phyloP scores from a whole-genome alignment of 2,329 filamentous ascomycete genomes.

The Colletotrichum sp. region DNA sequence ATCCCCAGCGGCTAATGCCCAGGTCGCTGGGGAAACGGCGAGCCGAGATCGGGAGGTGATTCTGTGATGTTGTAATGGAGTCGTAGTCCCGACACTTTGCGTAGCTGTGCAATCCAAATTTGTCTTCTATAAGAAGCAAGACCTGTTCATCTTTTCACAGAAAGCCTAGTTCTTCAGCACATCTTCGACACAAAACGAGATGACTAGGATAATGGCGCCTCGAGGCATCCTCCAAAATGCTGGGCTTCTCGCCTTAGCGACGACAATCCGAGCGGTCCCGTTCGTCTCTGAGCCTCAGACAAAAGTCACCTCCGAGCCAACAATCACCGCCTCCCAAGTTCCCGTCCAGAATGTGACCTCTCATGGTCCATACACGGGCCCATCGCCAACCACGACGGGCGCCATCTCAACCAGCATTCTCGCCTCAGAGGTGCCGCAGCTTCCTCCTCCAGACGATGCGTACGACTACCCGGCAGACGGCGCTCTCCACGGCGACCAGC shows the following conservation, averaged over 20 bases:
- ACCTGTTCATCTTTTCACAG: neutral
- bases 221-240: neutral
- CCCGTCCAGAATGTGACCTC: constrained; percentile 62
- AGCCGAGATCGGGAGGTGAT: neutral
- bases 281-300: constrained; percentile 38
- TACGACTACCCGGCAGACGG: constrained; percentile 77
- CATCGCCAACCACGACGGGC: constrained; percentile 69
- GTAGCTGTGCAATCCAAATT: neutral
- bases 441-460: constrained; percentile 64
- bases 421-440: constrained; percentile 60
- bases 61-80: neutral
- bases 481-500: constrained; percentile 67
- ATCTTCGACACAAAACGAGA: neutral
- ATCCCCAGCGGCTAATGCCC: neutral
- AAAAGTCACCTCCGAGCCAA: constrained; percentile 33
- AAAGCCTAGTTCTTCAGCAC: rapidly evolving
- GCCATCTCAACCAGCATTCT: constrained; percentile 65
- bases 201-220: neutral
- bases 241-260: constrained; percentile 24
- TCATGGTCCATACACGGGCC: constrained; percentile 73
- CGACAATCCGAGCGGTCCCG: constrained; percentile 31
- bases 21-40: neutral
- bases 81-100: neutral
- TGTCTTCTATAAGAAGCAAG: neutral
- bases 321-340: constrained; percentile 29